A percentile compares a stretch with the other conserved stretches of the same genome.
These are phyloP conservation scores for Gloeophyllum trabeum DNA, from an alignment of 768 basidiomycete genomes.

Conservation along the genomic window DNA sequence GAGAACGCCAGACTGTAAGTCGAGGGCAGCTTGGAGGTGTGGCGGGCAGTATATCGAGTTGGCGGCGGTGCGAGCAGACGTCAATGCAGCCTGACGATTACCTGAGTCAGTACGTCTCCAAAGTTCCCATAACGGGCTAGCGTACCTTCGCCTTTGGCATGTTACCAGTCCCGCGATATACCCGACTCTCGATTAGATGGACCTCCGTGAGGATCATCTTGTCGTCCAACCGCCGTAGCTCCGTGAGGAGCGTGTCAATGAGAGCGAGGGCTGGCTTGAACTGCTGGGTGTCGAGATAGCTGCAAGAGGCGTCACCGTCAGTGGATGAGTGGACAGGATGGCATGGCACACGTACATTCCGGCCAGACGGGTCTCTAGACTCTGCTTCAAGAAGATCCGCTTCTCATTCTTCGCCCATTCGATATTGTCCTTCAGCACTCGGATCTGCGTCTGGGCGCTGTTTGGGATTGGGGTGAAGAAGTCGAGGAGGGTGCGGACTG, in stretches of 20 bases:
- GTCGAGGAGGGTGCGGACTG: slow-evolving; percentile 90
- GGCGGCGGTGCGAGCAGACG: slow-evolving; percentile 85
- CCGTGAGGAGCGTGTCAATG: slow-evolving; percentile 82
- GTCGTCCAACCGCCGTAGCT: slow-evolving; percentile 89
- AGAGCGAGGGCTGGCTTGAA: slow-evolving; percentile 71
- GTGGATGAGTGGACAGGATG: not conserved
- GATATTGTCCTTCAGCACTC: slow-evolving; percentile 83
- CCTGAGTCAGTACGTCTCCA: not conserved
- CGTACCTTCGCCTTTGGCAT: slow-evolving; percentile 80
- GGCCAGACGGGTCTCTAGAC: slow-evolving; percentile 80
- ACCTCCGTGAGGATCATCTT: slow-evolving; percentile 98
- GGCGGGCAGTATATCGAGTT: slow-evolving; percentile 93
- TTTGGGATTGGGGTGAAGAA: slow-evolving; percentile 75
- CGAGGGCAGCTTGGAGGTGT: slow-evolving; percentile 46
- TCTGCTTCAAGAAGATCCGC: slow-evolving; percentile 92
- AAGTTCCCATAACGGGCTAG: slow-evolving; percentile 1
- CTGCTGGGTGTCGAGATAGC: slow-evolving; percentile 65
- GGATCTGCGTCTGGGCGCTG: slow-evolving; percentile 66
- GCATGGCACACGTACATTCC: slow-evolving; percentile 37
- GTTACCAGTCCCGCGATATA: slow-evolving; percentile 85
- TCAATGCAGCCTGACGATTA: slow-evolving; percentile 61
- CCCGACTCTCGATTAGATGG: slow-evolving; percentile 85
- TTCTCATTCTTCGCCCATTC: slow-evolving; percentile 89
- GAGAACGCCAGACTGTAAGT: slow-evolving; percentile 68
- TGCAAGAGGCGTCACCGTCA: slow-evolving; percentile 15